Base-by-base conservation (phyloP, 306 rosid species). In the Vigna hirtella region DNA sequence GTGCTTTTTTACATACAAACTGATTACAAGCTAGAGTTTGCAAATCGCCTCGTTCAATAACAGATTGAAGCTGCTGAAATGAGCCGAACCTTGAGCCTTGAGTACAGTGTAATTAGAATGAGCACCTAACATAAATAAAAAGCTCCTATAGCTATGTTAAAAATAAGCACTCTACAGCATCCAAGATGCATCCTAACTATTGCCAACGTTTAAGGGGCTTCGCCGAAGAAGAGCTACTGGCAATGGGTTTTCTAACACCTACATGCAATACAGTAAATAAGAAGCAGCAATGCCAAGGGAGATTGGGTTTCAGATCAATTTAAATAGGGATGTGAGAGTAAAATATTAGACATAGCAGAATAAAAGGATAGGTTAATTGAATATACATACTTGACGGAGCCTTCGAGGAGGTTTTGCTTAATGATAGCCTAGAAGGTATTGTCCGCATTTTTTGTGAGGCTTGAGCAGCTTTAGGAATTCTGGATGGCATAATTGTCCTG, bases 191-290 rank as follows among this genome's bases (percentile, higher is more conserved):
- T 76, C 82, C 83, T 73, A 81, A 56, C 85, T 80, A 93, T 79
- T 92, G 90, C 96, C 97, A 92, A 66, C 95, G 83, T 82, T 87
- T 93, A 62, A 30, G 9, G 69, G 91, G 51, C 87, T 81, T 96
- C 53, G n/a, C 70, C 1, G 85, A 81, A 0, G 94, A 89, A 73
- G 96, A 91, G 88, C 94, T 84, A 75, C 90, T 81, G 9, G 73
- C 64, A 42, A 76, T 40, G 6, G 93, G 26, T 83, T 89, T 90
- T 84, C 57, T 76, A 48, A 88, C 34, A 79, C 98, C 99, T 96
- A 62, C 52, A 69, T 55, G 73, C 59, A 73, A 56, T 59, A 66
- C 63, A 76, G 74, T 45, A 75, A 81, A 75, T 69, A 30, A 78
- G 61, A 66, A 72, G 80, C 70, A 73, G 78, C 66, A 64, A 43